phyloP scores from a whole-genome alignment of 257 asterid genomes.

The Fraxinus quadrangulata region DNA sequence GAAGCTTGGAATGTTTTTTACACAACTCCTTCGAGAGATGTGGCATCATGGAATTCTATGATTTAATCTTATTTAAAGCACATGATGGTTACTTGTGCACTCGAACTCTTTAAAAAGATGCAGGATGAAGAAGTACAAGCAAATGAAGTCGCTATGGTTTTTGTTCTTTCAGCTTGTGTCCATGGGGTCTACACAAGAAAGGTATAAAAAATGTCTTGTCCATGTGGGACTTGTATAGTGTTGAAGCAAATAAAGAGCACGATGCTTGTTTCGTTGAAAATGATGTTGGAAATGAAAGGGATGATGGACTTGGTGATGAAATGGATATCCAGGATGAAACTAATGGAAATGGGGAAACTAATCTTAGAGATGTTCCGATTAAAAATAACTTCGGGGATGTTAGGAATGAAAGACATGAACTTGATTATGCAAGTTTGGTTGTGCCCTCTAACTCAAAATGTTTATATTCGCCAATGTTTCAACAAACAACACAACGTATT shows the following conservation, averaged over 20 bases:
- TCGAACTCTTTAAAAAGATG: conserved; percentile 51
- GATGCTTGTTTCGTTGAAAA: conserved; percentile 41
- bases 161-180: conserved; percentile 56
- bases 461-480: too few species aligned
- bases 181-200: conserved; percentile 56
- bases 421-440: too few species aligned
- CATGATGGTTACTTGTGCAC: conserved; percentile 50
- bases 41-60: conserved; percentile 63
- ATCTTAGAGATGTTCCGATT: too few species aligned
- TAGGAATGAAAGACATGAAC: too few species aligned
- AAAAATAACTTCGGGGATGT: too few species aligned
- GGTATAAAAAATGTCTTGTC: conserved; percentile 47
- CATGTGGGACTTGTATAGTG: conserved; percentile 35
- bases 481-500: too few species aligned
- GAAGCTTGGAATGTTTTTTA: conserved; percentile 45
- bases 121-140: conserved; percentile 40
- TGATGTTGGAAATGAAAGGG: too few species aligned
- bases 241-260: conserved; percentile 47
- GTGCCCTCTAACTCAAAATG: too few species aligned
- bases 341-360: too few species aligned
- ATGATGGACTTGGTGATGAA: too few species aligned
- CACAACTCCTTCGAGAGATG: conserved; percentile 39
- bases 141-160: conserved; percentile 50
- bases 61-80: conserved; percentile 63
- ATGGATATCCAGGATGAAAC: too few species aligned